Percentiles rank a stretch among this genome's conserved stretches.
Conservation (phyloP, 2,329 filamentous ascomycete species). For the Trichoderma atroviride region DNA sequence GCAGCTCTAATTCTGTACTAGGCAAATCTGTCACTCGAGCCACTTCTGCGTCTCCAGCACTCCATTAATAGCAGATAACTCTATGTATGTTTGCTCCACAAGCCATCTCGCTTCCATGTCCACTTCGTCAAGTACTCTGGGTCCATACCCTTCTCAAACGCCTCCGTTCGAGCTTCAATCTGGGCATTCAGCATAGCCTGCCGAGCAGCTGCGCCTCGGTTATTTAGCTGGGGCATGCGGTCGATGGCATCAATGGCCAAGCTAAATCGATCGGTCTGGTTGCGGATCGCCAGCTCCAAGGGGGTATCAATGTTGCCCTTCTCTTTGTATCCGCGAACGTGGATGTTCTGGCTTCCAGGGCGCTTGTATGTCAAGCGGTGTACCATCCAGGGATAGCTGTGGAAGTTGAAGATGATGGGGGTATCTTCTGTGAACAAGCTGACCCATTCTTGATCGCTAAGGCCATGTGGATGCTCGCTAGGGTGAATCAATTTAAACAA, state of each 20-base stretch:
- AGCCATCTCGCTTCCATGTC: slow-evolving; percentile 60
- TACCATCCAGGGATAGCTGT: slow-evolving; percentile 79
- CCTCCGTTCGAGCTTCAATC: slow-evolving; percentile 64
- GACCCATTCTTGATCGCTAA: slow-evolving; percentile 66
- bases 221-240: slow-evolving; percentile 62
- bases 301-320: slow-evolving; percentile 86
- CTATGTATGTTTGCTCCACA: slow-evolving; percentile 37
- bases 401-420: slow-evolving; percentile 82
- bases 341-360: slow-evolving; percentile 66
- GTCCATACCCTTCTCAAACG: slow-evolving; percentile 72
- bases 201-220: slow-evolving; percentile 62
- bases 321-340: slow-evolving; percentile 79
- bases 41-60: neutral
- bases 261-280: slow-evolving; percentile 76
- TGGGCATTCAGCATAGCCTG: slow-evolving; percentile 67
- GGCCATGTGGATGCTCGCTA: slow-evolving; percentile 71
- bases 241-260: slow-evolving; percentile 78
- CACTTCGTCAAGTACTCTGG: slow-evolving; percentile 66
- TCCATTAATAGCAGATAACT: slow-evolving; percentile 7
- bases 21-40: neutral
- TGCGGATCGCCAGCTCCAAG: slow-evolving; percentile 75
- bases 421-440: slow-evolving; percentile 72
- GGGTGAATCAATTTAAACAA: slow-evolving; percentile 77
- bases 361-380: slow-evolving; percentile 77
- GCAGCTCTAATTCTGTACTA: slow-evolving; percentile 5